Base-by-base conservation (phyloP, 441 rosid species). In the Aleurites moluccanus region DNA sequence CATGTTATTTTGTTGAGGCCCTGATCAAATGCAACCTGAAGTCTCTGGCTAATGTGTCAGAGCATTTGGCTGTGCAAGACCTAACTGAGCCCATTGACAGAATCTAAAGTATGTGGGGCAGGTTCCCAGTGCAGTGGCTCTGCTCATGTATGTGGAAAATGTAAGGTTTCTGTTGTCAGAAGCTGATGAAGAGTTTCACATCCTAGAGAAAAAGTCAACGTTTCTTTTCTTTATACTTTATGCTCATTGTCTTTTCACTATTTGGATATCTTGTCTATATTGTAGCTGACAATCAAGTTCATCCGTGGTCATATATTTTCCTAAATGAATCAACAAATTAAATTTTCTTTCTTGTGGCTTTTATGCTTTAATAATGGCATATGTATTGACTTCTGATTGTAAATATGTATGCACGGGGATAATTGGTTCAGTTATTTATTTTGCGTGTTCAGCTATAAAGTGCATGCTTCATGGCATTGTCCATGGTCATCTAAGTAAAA, bases 1-100 rank as follows among this genome's bases (percentile, higher is more conserved):
- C 98, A 11, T 91, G 97, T 83, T 91, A 83, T 83, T 90, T 93
- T 20, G 92, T 93, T 3, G 88, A 93, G 82, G 93, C 93, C 55
- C 82, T 91, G 63, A 88, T 91, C 69, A 86, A 83, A 69, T 91
- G 92, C 86, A 93, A 93, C 75, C 91, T 93, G 10, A 89, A 85
- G 64, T 89, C 94, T 0, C 71, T 93, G 70, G 87, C 96, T 14
- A 83, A 90, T 77, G 92, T 89, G 52, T 91, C 92, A 0, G 97
- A 91, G 81, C 86, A 87, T 81, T 80, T 91, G 94, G 98, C 97
- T 10, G 72, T 84, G 69, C 83, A 77, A 73, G 83, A 72, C 52
- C 67, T 42, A 64, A 78, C 82, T 16, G 84, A 78, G 69, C 79
- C 86, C 25, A 76, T 83, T 38, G 78, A 77, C 44, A 42, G 78